Percentiles rank a stretch among this genome's conserved stretches.
Evolutionary conservation across 2,329 filamentous ascomycete species (phyloP).

Genomic region (Aspergillaceae sp.): DNA sequence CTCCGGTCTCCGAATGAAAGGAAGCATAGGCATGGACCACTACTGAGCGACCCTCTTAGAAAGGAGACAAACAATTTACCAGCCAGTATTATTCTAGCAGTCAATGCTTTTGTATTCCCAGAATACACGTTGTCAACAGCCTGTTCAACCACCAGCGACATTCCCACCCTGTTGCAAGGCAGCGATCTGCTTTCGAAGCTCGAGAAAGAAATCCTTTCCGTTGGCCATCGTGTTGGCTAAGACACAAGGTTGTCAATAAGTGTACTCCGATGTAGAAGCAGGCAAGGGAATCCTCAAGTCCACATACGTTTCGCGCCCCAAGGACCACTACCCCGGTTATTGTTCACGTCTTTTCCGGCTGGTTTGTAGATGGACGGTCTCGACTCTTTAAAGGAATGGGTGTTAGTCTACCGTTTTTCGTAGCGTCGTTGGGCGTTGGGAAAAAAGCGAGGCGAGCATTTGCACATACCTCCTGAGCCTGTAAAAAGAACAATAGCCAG

Average conservation of each 20-base stretch:
- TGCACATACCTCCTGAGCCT: slow-evolving; percentile 24
- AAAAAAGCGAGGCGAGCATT: too few species aligned
- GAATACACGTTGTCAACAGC: neutral
- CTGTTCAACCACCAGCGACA: slow-evolving; percentile 27
- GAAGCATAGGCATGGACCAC: neutral
- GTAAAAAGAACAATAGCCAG: slow-evolving; percentile 1
- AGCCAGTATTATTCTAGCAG: neutral
- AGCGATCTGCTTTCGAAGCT: slow-evolving; percentile 41
- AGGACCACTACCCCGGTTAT: slow-evolving; percentile 29
- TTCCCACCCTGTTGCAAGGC: slow-evolving; percentile 29
- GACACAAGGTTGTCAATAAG: slow-evolving; percentile 4
- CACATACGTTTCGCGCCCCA: slow-evolving; percentile 39
- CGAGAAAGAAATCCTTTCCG: slow-evolving; percentile 43
- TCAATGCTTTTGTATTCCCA: neutral
- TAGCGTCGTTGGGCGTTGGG: neutral
- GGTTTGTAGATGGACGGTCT: slow-evolving; percentile 33
- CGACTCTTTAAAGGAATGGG: slow-evolving; percentile 16
- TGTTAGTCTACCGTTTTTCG: slow-evolving; percentile 2
- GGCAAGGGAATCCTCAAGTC: neutral
- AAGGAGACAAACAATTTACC: neutral
- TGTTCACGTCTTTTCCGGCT: slow-evolving; percentile 27
- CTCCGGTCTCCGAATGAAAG: neutral
- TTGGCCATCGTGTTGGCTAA: slow-evolving; percentile 41
- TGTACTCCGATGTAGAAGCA: too few species aligned
- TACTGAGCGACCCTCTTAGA: neutral